phyloP scores from a whole-genome alignment of 345 rosid species.

The Syzygium grande region DNA sequence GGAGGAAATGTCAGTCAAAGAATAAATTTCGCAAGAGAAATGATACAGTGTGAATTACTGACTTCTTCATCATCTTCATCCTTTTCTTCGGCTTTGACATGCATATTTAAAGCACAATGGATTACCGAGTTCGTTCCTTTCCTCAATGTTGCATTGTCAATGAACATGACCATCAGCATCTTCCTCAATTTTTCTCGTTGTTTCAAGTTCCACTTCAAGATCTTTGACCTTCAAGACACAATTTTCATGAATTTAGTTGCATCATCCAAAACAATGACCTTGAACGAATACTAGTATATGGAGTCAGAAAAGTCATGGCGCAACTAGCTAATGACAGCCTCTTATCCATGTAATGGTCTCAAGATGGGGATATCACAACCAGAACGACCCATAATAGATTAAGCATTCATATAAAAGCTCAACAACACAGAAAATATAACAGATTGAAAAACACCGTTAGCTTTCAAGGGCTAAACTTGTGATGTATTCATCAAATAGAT shows the following conservation, averaged over 20 bases:
- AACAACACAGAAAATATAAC: no score
- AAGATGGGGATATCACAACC: not conserved
- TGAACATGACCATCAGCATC: conserved; percentile 61
- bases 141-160: conserved; percentile 74
- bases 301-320: not conserved
- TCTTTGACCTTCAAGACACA: conserved; percentile 32
- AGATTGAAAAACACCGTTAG: no score
- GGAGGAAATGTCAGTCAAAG: not conserved
- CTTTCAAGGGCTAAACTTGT: no score
- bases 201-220: conserved; percentile 87
- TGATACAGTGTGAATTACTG: not conserved
- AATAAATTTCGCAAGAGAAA: not conserved
- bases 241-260: not conserved
- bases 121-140: conserved; percentile 60
- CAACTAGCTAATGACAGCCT: not conserved
- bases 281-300: not conserved
- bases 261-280: not conserved
- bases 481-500: no score
- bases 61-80: conserved; percentile 29
- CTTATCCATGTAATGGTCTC: not conserved
- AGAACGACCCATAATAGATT: not conserved
- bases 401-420: no score
- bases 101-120: conserved; percentile 40
- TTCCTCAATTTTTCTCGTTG: conserved; percentile 64
- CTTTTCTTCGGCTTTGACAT: conserved; percentile 22